These are phyloP conservation scores for Digitaria exilis DNA, from an alignment of 202 grass and related monocot species.

Conservation along the genomic window DNA sequence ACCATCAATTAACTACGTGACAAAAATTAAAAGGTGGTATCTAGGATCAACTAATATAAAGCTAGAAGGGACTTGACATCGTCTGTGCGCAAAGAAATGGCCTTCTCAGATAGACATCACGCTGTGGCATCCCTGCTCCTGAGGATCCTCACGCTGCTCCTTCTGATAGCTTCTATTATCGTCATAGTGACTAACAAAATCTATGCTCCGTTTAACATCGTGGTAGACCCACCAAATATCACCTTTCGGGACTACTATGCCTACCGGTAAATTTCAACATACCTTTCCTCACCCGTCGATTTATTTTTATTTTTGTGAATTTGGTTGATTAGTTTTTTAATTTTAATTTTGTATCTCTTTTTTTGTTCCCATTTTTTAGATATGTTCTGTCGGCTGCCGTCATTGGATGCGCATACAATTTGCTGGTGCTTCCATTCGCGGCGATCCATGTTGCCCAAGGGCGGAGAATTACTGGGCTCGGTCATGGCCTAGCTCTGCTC, in stretches of 20 bases:
- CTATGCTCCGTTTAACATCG: neutral
- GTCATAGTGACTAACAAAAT: neutral
- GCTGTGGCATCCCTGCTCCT: neutral
- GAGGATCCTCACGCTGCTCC: neutral
- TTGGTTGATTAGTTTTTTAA: neutral
- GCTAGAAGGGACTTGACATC: neutral
- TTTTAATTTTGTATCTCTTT: neutral
- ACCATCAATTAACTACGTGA: neutral
- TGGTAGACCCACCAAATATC: neutral
- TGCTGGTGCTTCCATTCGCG: neutral
- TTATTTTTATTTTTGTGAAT: neutral
- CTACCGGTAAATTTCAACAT: neutral
- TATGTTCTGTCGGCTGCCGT: constrained; percentile 12
- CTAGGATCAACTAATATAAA: neutral
- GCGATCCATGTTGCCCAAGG: neutral
- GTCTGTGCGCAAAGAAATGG: neutral
- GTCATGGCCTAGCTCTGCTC: neutral
- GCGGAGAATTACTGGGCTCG: neutral
- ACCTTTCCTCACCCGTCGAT: neutral
- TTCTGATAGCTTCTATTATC: neutral
- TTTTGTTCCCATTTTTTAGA: neutral
- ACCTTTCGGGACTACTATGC: constrained; percentile 14
- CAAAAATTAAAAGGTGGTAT: neutral
- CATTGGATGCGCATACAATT: constrained; percentile 37
- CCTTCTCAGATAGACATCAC: neutral